Evolutionary conservation across 2,329 filamentous ascomycete species (phyloP), one percentile per base, ranked within the genome.

Genomic region (Pseudogymnoascus sp.): DNA sequence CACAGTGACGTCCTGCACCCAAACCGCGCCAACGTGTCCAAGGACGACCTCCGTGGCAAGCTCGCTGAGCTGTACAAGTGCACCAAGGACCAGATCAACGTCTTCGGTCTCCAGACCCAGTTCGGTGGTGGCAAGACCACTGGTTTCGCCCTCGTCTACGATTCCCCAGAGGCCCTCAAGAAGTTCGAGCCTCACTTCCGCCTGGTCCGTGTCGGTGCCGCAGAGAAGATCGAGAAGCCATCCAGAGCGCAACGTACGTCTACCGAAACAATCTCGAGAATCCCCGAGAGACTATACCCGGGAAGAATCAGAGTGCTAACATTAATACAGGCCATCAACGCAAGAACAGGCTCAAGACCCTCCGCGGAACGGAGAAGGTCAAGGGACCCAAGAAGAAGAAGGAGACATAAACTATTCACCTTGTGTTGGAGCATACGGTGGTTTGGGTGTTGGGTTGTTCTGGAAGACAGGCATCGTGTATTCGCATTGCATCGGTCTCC

Each of bases 41-140:
- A 97, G 87, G 91, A 96, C 76, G 92, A 97, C 80, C 92, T 99
- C 82, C 91, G 92, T 74, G 85, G 86, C 77, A 97, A 97, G 87
- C 87, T 99, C 74, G 86, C 89, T 76, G 85, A 89, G 80, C 84
- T 97, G 74, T 99, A 99, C 92, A 97, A 97, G 88, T 88, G 91
- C 79, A 87, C 87, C 82, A 95, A 96, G 85, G 92, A 97, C 76
- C 90, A 96, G 82, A 88, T 97, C 80, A 92, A 88, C 79, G 92
- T 96, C 79, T 99, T 99, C 79, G 94, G 94, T 76, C 92, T 99
- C 80, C 90, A 91, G 80, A 99, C 94, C 74, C 93, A 97, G 79
- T 99, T 89, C 79, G 94, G 94, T 93, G 94, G 94, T 78, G 94
- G 94, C 85, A 99, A 99, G 89, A 96, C 90, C 80, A 97, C 93